These are phyloP conservation scores for Neurospora crassa DNA, from an alignment of 2,329 filamentous ascomycete species.

Conservation along the genomic window DNA sequence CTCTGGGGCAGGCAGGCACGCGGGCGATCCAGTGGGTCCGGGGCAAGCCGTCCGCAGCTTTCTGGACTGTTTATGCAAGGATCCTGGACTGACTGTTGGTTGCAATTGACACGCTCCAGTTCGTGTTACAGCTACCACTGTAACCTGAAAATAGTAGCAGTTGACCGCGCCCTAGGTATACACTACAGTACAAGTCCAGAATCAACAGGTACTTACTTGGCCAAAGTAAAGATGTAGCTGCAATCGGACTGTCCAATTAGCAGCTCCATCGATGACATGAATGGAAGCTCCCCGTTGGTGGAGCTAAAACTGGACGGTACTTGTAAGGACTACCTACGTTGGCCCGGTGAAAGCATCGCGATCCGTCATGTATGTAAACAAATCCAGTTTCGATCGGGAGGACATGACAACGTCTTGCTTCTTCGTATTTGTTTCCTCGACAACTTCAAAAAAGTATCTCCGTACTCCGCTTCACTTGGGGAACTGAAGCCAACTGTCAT, in stretches of 20 bases:
- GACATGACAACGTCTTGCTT: not conserved
- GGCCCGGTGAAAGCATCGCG: not conserved
- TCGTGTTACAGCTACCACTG: not conserved
- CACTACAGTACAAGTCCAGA: no score
- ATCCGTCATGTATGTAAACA: not conserved
- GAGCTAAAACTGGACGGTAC: not conserved
- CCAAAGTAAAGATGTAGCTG: not conserved
- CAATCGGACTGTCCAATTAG: not conserved
- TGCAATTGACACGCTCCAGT: not conserved
- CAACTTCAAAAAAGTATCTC: not conserved
- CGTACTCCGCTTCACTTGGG: not conserved
- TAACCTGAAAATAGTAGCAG: not conserved
- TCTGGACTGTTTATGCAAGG: not conserved
- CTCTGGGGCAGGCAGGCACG: not conserved
- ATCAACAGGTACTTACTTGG: no score
- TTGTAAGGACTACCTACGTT: not conserved
- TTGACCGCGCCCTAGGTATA: not conserved
- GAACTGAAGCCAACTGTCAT: not conserved
- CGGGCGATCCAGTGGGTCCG: not conserved
- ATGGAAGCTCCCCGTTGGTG: not conserved
- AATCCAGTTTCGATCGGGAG: not conserved
- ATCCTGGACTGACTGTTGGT: not conserved
- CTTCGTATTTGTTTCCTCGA: not conserved
- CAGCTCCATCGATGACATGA: not conserved
- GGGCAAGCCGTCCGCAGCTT: not conserved